phyloP scores from a whole-genome alignment of 2,329 filamentous ascomycete genomes.

The Trematosphaeria pertusa region DNA sequence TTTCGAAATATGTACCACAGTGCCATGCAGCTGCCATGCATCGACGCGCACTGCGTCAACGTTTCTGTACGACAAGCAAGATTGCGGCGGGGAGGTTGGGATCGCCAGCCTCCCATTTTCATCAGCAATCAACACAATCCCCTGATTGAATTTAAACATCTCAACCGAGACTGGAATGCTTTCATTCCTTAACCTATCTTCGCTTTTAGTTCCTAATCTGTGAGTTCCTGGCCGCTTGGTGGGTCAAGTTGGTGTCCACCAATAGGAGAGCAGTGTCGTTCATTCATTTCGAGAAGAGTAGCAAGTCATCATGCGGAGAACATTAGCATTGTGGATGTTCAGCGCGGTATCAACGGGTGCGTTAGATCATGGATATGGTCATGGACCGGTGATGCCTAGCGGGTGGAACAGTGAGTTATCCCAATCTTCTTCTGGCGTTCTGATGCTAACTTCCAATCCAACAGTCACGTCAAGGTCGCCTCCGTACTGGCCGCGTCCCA shows the following conservation, averaged over 20 bases:
- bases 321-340: constrained; percentile 22
- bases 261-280: constrained; percentile 19
- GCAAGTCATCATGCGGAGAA: constrained; percentile 24
- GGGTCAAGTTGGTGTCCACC: not conserved
- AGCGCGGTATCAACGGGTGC: constrained; percentile 23
- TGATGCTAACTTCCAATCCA: constrained; percentile 20
- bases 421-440: not conserved
- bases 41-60: constrained; percentile 16
- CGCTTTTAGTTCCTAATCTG: constrained; percentile 10
- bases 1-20: constrained; percentile 19
- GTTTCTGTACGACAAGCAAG: constrained; percentile 33
- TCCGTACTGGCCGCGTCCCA: constrained; percentile 21
- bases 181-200: constrained; percentile 15
- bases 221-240: not conserved
- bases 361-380: constrained; percentile 19
- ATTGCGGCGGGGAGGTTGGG: constrained; percentile 32
- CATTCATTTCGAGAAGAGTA: constrained; percentile 4
- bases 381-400: constrained; percentile 9
- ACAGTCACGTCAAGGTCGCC: constrained; percentile 14
- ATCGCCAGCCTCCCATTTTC: constrained; percentile 27
- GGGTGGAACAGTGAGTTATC: constrained; percentile 14
- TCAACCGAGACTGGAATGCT: constrained; percentile 12
- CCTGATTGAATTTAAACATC: constrained; percentile 18
- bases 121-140: constrained; percentile 9
- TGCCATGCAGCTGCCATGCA: constrained; percentile 24